These are phyloP conservation scores for Phaeoacremonium minimum DNA, from an alignment of 2,329 filamentous ascomycete species.

Conservation along the genomic window DNA sequence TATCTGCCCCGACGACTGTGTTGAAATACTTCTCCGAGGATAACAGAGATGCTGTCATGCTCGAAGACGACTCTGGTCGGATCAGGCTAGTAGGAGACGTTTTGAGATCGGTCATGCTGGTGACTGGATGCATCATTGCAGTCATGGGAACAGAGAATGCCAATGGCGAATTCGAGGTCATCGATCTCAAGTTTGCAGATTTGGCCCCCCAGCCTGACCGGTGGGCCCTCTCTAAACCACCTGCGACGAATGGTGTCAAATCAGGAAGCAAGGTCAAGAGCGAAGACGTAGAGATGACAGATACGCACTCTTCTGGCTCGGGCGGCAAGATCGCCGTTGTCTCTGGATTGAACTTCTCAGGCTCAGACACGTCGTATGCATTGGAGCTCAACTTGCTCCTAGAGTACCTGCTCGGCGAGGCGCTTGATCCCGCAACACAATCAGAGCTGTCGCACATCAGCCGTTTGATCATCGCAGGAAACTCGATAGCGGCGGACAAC, in stretches of 20 bases:
- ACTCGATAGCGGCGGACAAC: slow-evolving; percentile 61
- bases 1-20: slow-evolving; percentile 72
- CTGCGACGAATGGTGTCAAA: slow-evolving; percentile 22
- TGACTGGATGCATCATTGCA: slow-evolving; percentile 92
- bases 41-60: slow-evolving; percentile 65
- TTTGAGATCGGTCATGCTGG: slow-evolving; percentile 66
- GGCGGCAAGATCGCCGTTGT: slow-evolving; percentile 72
- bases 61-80: slow-evolving; percentile 94
- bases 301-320: slow-evolving; percentile 23
- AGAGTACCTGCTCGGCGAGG: slow-evolving; percentile 86
- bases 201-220: slow-evolving; percentile 76
- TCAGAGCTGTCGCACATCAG: slow-evolving; percentile 63
- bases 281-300: slow-evolving; percentile 56
- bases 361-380: slow-evolving; percentile 65
- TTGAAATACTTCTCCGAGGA: slow-evolving; percentile 70
- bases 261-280: slow-evolving; percentile 37
- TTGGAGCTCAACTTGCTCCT: slow-evolving; percentile 73
- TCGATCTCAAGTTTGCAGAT: slow-evolving; percentile 86
- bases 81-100: slow-evolving; percentile 71
- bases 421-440: slow-evolving; percentile 57
- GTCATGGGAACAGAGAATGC: slow-evolving; percentile 91
- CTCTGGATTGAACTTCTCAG: slow-evolving; percentile 81
- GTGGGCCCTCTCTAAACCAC: slow-evolving; percentile 63
- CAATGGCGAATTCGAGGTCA: slow-evolving; percentile 86
- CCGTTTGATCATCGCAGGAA: slow-evolving; percentile 85